Evolutionary conservation across 495 filamentous ascomycete species (phyloP), one percentile per base, ranked within the genome.

Genomic region (Podospora pseudocomata): DNA sequence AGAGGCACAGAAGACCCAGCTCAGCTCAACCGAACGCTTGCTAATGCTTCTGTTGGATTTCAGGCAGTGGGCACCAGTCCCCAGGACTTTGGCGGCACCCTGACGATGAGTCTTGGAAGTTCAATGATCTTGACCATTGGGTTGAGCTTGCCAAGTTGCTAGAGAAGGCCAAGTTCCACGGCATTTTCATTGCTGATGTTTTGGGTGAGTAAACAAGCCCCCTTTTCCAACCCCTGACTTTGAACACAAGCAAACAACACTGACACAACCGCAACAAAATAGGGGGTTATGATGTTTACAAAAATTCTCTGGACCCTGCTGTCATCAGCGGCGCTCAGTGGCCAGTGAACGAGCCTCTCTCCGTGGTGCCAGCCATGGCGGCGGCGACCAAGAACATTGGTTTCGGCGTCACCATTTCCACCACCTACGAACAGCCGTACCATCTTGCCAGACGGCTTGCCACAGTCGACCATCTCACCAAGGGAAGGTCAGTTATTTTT

Each of bases 371-470:
- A 0, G 82, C 82, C 26, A 83, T 83, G 80, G 81, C 81, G 0
- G 79, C 80, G 16, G 80, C 74, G 4, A 92, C 88, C 18, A 76
- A 89, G 72, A 86, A 80, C 53, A 78, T 91, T 4, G 89, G 88
- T 9, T 81, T 91, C 66, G 86, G 88, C 65, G 82, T 92, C 57
- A 92, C 90, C 19, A 82, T 85, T 20, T 82, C 83, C 53, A 90
- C 84, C 5, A 90, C 87, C 19, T 91, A 90, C 68, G 89, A 91
- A 73, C 86, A 87, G 69, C 89, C 89, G 0, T 92, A 89, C 74
- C 88, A 89, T 71, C 81, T 92, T 18, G 89, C 89, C 0, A 78
- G 88, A 19, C 79, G 89, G 23, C 73, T 92, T 27, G 86, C 86
- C 0, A 92, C 89, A 0, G 77, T 90, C 3, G 89, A 92, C 67